phyloP scores from a whole-genome alignment of 2,329 filamentous ascomycete species.

The Monilinia fructicola region DNA sequence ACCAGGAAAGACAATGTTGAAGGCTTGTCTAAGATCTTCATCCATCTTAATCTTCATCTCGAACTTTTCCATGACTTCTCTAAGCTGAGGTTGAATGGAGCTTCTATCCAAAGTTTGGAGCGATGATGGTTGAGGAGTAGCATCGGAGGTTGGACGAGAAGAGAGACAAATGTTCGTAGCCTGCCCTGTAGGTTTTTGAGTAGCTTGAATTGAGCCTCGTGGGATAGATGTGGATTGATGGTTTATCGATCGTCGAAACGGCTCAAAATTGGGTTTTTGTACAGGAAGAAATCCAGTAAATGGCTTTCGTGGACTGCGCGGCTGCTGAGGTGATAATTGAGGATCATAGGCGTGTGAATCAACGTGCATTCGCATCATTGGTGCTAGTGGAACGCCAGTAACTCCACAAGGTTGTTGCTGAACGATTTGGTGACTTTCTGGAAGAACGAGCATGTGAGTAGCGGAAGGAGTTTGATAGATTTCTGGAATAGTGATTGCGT shows the following conservation, averaged over 20 bases:
- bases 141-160: not conserved
- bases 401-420: constrained; percentile 11
- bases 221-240: not conserved
- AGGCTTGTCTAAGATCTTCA: constrained; percentile 11
- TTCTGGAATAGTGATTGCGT: not conserved
- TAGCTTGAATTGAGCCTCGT: not conserved
- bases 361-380: not conserved
- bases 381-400: constrained; percentile 6
- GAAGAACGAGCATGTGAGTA: not conserved
- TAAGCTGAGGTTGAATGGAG: constrained; percentile 17
- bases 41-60: constrained; percentile 16
- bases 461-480: constrained; percentile 2
- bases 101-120: not conserved
- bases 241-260: not conserved
- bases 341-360: not conserved
- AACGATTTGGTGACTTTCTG: not conserved
- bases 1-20: constrained; percentile 18
- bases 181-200: not conserved
- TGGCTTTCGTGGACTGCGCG: not conserved
- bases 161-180: not conserved
- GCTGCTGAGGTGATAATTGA: not conserved
- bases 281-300: not conserved
- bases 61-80: constrained; percentile 15
- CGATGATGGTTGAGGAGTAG: not conserved
- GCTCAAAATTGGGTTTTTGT: not conserved